phyloP scores from a whole-genome alignment of 805 yeast species.

The Lachancea quebecensis region DNA sequence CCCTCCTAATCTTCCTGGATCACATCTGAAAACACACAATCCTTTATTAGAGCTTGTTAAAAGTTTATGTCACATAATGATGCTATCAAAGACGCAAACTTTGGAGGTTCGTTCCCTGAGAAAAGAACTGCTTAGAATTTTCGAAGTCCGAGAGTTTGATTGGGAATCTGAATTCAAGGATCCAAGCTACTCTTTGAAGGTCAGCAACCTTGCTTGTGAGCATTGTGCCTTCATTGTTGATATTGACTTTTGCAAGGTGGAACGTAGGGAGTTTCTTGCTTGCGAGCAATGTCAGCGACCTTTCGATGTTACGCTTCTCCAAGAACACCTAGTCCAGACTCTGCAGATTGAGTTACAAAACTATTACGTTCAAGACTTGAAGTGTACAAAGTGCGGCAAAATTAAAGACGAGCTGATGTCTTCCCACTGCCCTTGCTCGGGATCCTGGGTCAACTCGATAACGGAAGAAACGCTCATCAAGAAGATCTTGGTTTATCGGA shows the following conservation, averaged over 20 bases:
- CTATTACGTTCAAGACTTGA: conserved; percentile 72
- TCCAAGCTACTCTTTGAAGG: conserved; percentile 63
- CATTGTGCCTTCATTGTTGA: conserved; percentile 70
- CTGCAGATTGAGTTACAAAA: conserved; percentile 47
- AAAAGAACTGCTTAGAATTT: conserved; percentile 59
- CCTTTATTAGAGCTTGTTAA: conserved; percentile 81
- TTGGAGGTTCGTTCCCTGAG: conserved; percentile 72
- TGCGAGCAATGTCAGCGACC: conserved; percentile 62
- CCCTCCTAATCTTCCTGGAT: conserved; percentile 76
- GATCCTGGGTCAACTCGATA: conserved; percentile 64
- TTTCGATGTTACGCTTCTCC: conserved; percentile 62
- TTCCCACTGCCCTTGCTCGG: conserved; percentile 80
- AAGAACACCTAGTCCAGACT: conserved; percentile 70
- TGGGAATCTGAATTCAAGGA: conserved; percentile 62
- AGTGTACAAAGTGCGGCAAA: conserved; percentile 69
- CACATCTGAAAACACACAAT: conserved; percentile 48
- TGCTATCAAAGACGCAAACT: conserved; percentile 54
- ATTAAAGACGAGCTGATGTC: conserved; percentile 65
- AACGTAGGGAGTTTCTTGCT: conserved; percentile 41
- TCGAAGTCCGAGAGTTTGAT: conserved; percentile 83
- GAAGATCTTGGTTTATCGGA: conserved; percentile 43
- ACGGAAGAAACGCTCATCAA: conserved; percentile 38
- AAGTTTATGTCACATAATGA: conserved; percentile 61
- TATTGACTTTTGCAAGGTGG: conserved; percentile 75
- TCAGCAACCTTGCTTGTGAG: conserved; percentile 69